A percentile compares a stretch with the other conserved stretches of the same genome.
Evolutionary conservation across 352 stramenopile genomes (phyloP).

Genomic region (Phytophthora chlamydospora): DNA sequence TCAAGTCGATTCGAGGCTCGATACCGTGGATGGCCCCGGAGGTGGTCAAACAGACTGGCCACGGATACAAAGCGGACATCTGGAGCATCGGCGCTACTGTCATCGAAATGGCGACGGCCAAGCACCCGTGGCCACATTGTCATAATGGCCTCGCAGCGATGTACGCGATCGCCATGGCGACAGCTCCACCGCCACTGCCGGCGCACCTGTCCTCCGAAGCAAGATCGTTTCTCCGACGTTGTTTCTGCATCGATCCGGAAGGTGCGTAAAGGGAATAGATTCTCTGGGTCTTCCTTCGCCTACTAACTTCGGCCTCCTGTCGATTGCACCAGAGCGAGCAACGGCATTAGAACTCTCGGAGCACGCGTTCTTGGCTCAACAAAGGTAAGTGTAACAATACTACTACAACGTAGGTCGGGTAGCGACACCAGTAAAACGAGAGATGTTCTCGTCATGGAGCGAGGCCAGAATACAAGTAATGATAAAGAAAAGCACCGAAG

Average conservation of each 20-base stretch:
- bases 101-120: constrained; percentile 83
- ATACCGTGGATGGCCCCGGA: constrained; percentile 89
- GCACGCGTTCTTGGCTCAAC: constrained; percentile 60
- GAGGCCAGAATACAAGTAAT: constrained; percentile 8
- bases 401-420: constrained; percentile 12
- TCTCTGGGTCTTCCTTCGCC: not conserved
- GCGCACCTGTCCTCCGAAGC: constrained; percentile 53
- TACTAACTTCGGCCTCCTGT: constrained; percentile 6
- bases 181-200: constrained; percentile 56
- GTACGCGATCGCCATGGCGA: constrained; percentile 72
- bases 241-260: constrained; percentile 78
- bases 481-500: not conserved
- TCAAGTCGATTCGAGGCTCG: constrained; percentile 83
- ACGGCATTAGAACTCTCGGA: constrained; percentile 63
- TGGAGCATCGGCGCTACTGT: constrained; percentile 84
- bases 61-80: constrained; percentile 80
- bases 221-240: constrained; percentile 61
- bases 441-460: not conserved
- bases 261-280: constrained; percentile 31
- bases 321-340: constrained; percentile 52
- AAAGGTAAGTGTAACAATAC: constrained; percentile 35
- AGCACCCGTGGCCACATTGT: constrained; percentile 67
- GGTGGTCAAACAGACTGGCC: constrained; percentile 75
- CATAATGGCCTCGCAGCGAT: constrained; percentile 70
- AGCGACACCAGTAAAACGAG: constrained; percentile 2